Conservation (phyloP, 345 rosid genomes). For the Cochlearia excelsa region DNA sequence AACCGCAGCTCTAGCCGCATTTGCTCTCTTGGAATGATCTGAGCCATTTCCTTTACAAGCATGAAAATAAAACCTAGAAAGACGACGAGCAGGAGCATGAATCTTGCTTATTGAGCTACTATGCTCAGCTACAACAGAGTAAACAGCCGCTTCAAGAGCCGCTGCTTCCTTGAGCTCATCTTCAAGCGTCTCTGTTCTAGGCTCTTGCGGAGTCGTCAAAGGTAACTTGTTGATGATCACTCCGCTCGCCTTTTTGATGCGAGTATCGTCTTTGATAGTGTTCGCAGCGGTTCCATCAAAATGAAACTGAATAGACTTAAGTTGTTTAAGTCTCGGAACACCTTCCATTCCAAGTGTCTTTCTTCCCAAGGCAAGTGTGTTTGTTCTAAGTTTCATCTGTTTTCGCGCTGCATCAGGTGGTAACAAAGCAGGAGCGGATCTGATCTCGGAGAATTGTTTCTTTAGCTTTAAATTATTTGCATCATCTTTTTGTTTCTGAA, state of each 20-base stretch:
- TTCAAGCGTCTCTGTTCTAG: constrained; percentile 59
- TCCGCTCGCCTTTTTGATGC: constrained; percentile 20
- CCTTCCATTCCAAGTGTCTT: constrained; percentile 48
- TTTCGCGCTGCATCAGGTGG: constrained; percentile 44
- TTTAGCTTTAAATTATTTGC: constrained; percentile 23
- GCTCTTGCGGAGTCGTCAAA: constrained; percentile 36
- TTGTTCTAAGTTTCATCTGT: constrained; percentile 57
- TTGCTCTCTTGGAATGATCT: constrained; percentile 50
- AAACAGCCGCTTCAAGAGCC: constrained; percentile 76
- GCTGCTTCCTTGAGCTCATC: constrained; percentile 95
- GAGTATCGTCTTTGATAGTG: constrained; percentile 24
- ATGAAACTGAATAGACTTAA: constrained; percentile 56
- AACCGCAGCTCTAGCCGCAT: constrained; percentile 68
- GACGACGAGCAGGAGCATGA: constrained; percentile 89
- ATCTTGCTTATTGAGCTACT: constrained; percentile 80
- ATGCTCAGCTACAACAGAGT: constrained; percentile 88
- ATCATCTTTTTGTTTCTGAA: constrained; percentile 34
- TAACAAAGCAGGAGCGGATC: constrained; percentile 29
- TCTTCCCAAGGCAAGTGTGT: constrained; percentile 46
- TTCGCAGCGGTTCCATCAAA: constrained; percentile 31
- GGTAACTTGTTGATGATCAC: constrained; percentile 19
- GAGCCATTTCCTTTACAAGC: constrained; percentile 48
- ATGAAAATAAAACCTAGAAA: constrained; percentile 80
- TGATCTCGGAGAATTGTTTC: constrained; percentile 44
- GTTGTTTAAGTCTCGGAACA: constrained; percentile 48